Percentiles rank a stretch among this genome's conserved stretches.
phyloP scores from a whole-genome alignment of 306 rosid species.

The Carpinus viminea region DNA sequence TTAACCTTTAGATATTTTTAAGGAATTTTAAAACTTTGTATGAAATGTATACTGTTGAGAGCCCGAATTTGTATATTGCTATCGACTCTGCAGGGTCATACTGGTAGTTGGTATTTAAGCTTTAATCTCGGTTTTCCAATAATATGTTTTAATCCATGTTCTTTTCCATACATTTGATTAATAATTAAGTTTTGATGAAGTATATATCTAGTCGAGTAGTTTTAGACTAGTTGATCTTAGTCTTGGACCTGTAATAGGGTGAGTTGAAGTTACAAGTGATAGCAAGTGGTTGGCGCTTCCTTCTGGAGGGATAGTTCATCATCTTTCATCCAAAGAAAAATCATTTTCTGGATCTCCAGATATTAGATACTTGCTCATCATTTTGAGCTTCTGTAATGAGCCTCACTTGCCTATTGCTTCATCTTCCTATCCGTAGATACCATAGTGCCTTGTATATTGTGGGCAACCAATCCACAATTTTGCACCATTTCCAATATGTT shows the following conservation, averaged over 20 bases:
- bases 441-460: neutral
- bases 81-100: neutral
- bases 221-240: neutral
- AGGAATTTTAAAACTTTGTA: neutral
- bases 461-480: neutral
- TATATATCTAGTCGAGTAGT: neutral
- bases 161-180: neutral
- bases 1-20: neutral
- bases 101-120: neutral
- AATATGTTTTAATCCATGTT: neutral
- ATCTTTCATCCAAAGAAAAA: neutral
- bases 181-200: neutral
- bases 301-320: neutral
- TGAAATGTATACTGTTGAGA: neutral
- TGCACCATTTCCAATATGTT: neutral
- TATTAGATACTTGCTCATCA: neutral
- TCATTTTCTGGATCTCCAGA: neutral
- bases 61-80: neutral
- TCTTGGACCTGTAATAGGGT: neutral
- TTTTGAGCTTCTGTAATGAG: neutral
- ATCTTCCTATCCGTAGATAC: neutral
- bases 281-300: neutral
- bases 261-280: neutral
- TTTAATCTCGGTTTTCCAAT: neutral
- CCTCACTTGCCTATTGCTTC: slow-evolving; percentile 1